phyloP scores from a whole-genome alignment of 495 filamentous ascomycete species.

The Trichoderma asperelloides region DNA sequence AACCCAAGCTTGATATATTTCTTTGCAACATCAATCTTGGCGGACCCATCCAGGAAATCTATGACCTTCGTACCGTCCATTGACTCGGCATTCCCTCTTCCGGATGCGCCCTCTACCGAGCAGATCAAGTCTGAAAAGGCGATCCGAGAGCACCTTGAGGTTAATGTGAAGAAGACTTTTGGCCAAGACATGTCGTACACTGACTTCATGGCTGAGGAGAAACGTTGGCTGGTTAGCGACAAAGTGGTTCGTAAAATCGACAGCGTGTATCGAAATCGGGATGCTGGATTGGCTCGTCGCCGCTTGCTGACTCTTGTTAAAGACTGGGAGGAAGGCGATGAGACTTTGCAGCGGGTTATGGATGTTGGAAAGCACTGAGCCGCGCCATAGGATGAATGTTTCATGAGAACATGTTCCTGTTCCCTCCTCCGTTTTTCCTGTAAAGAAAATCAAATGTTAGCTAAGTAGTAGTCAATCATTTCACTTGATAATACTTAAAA shows the following conservation, averaged over 20 bases:
- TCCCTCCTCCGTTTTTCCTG: too few species aligned
- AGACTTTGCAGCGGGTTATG: conserved; percentile 14
- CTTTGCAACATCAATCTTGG: conserved; percentile 9
- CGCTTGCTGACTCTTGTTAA: conserved; percentile 23
- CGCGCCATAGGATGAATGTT: not conserved
- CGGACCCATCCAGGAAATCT: not conserved
- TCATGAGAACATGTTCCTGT: not conserved
- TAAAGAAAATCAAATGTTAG: too few species aligned
- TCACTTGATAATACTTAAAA: too few species aligned
- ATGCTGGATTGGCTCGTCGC: conserved; percentile 25
- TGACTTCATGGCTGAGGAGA: conserved; percentile 18
- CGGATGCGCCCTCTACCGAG: not conserved
- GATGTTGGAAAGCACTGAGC: not conserved
- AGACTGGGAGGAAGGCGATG: conserved; percentile 15
- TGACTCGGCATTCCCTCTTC: not conserved
- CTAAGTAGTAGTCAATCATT: too few species aligned
- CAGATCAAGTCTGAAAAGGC: conserved; percentile 5
- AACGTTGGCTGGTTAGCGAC: conserved; percentile 26
- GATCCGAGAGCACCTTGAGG: conserved; percentile 12
- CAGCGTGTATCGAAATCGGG: conserved; percentile 31
- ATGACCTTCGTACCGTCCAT: not conserved
- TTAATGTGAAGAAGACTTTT: conserved; percentile 19
- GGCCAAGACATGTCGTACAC: conserved; percentile 18
- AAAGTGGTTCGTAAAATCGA: conserved; percentile 31
- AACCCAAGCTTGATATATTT: conserved; percentile 14